Evolutionary conservation across 2,329 filamentous ascomycete genomes (phyloP).

Genomic region (Endoconidiophora polonica): DNA sequence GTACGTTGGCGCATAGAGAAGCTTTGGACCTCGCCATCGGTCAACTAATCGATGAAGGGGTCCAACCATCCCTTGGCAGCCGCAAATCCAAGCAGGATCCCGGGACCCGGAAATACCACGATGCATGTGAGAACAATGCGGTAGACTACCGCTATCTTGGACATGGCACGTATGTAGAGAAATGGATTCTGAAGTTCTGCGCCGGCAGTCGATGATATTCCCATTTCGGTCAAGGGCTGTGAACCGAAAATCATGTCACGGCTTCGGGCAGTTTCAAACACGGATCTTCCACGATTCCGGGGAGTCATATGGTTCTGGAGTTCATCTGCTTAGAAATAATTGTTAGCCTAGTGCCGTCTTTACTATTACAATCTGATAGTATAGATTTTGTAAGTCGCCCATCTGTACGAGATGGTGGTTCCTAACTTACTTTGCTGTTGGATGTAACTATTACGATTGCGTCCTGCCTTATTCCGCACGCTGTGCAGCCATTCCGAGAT

Average conservation of each 20-base stretch:
- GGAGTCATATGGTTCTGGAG: too few relatives aligned
- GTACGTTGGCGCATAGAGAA: conserved; percentile 6
- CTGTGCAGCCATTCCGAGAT: conserved; percentile 5
- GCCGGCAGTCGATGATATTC: neutral
- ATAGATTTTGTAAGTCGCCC: too few relatives aligned
- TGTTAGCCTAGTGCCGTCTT: too few relatives aligned
- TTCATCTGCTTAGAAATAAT: too few relatives aligned
- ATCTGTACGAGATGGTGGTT: too few relatives aligned
- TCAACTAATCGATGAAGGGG: conserved; percentile 1
- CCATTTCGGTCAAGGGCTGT: conserved; percentile 1
- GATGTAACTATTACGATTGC: neutral
- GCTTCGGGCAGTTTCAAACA: too few relatives aligned
- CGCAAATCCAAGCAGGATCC: conserved; percentile 1
- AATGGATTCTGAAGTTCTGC: conserved; percentile 6
- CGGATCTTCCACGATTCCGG: too few relatives aligned
- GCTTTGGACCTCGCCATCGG: neutral
- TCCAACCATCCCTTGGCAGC: conserved; percentile 6
- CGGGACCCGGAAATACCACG: conserved; percentile 1
- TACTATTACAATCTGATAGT: too few relatives aligned
- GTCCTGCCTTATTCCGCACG: conserved; percentile 1
- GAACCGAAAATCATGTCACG: conserved; percentile 7
- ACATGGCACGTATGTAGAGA: neutral
- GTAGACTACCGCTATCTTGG: conserved; percentile 1
- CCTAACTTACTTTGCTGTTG: neutral
- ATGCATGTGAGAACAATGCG: neutral